Evolutionary conservation across 2,329 filamentous ascomycete genomes (phyloP).

Genomic region (Botrytis elliptica): DNA sequence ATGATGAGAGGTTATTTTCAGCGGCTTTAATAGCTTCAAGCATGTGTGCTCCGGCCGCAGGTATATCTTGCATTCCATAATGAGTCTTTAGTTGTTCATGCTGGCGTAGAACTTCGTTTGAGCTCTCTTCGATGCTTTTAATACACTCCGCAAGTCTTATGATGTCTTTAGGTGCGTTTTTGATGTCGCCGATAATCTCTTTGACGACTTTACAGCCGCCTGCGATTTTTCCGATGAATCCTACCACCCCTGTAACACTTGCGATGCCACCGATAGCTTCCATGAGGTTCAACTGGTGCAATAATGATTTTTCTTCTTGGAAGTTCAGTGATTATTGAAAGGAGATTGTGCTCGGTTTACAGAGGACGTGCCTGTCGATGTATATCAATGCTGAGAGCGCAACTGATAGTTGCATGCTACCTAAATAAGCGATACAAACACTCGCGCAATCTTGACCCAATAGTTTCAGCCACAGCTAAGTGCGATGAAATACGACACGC

Average conservation of each 20-base stretch:
- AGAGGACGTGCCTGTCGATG: fast-evolving
- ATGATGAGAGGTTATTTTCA: neutral
- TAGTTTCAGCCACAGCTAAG: neutral
- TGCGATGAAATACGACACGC: neutral
- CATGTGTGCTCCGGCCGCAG: neutral
- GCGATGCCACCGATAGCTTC: neutral
- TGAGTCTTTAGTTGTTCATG: neutral
- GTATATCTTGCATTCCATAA: neutral
- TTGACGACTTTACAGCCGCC: neutral
- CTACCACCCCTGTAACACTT: neutral
- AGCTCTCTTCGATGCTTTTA: neutral
- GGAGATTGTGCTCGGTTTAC: neutral
- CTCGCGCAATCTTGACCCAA: neutral
- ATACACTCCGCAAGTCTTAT: neutral
- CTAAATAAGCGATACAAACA: neutral
- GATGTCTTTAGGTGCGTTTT: neutral
- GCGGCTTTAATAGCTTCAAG: neutral
- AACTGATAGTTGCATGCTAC: neutral
- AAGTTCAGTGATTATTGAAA: neutral
- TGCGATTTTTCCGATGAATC: neutral
- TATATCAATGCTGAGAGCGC: neutral
- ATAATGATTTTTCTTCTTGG: no score
- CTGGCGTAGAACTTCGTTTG: neutral
- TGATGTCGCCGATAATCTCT: neutral
- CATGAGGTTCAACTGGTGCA: neutral